Base-by-base conservation (phyloP, 2,329 filamentous ascomycete species). In the Diplodia scrobiculata region DNA sequence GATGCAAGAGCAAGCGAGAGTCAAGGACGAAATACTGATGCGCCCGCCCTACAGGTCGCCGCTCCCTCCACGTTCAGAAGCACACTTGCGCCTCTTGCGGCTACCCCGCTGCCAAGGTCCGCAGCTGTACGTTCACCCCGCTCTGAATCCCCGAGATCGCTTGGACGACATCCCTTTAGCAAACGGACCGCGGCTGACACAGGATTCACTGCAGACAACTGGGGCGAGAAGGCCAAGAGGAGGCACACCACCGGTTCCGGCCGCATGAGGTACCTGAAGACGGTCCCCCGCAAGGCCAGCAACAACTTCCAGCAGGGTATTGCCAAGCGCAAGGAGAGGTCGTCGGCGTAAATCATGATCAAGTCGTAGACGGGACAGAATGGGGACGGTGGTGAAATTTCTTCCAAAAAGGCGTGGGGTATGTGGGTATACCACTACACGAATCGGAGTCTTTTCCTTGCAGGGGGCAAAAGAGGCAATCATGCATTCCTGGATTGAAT, bases 21-120 rank as follows among this genome's bases (percentile, higher is more conserved):
- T 21, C 59, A 67, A 67, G 71, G 74, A 36, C 45, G 75, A 73
- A 78, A 74, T 67, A 71, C 73, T 79, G 72, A 74, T 69, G 68
- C 54, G 72, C 67, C 68, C 67, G 68, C 52, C 63, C 63, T 67
- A 68, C 73, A 96, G 92, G 94, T 84, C 90, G 91, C 81, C 93
- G 95, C 81, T 97, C 95, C 78, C 89, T 97, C 84, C 95, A 99
- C 90, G 89, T 98, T 85, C 95, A 99, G 87, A 99, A 99, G 91
- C 90, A 97, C 84, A 96, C 92, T 80, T 99, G 95, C 87, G 83
- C 94, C 76, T 87, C 86, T 78, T 99, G 95, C 87, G 95, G 93
- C 81, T 99, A 97, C 86, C 95, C 95, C 80, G 85, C 92, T 80
- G 95, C 95, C 83, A 97, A 96, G 89, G 93, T 87, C 83, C 89